Percentiles rank a stretch among this genome's conserved stretches.
phyloP scores from a whole-genome alignment of 139 green algal species.

The Ettlia oleoabundans region DNA sequence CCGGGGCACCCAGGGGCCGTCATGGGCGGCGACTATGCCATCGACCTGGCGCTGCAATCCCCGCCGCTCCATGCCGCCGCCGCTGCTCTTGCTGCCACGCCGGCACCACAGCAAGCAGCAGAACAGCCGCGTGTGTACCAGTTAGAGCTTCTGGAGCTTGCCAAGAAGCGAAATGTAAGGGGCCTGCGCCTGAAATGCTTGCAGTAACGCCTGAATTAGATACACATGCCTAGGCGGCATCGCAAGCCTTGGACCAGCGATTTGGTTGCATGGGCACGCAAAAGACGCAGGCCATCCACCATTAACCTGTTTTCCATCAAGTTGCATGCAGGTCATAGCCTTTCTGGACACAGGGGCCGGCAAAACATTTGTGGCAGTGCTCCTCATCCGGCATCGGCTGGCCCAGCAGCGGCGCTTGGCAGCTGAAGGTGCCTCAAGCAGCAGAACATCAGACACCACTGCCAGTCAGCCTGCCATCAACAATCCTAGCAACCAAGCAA shows the following conservation, averaged over 20 bases:
- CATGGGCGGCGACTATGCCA: too few relatives aligned
- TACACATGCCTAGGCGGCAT: too few relatives aligned
- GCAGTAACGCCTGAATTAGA: neutral
- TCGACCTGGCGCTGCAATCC: too few relatives aligned
- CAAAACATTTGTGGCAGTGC: constrained; percentile 66
- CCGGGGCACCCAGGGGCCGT: too few relatives aligned
- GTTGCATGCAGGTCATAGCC: constrained; percentile 15
- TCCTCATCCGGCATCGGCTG: constrained; percentile 61
- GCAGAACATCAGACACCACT: neutral
- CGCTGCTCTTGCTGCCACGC: neutral
- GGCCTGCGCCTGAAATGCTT: neutral
- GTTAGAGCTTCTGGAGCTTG: constrained; percentile 42
- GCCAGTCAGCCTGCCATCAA: neutral
- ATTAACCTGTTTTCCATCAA: neutral
- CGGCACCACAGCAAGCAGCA: neutral
- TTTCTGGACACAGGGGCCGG: constrained; percentile 51
- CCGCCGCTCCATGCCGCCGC: too few relatives aligned
- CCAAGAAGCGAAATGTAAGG: constrained; percentile 38
- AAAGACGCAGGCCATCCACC: too few relatives aligned
- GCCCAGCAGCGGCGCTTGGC: constrained; percentile 8
- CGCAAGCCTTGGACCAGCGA: too few relatives aligned
- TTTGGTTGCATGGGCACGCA: too few relatives aligned
- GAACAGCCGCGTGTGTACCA: constrained; percentile 33
- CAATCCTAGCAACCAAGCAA: too few relatives aligned
- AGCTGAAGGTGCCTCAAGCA: neutral